These are phyloP conservation scores for Aspergillus ellipticus DNA, from an alignment of 495 filamentous ascomycete genomes.

Conservation along the genomic window DNA sequence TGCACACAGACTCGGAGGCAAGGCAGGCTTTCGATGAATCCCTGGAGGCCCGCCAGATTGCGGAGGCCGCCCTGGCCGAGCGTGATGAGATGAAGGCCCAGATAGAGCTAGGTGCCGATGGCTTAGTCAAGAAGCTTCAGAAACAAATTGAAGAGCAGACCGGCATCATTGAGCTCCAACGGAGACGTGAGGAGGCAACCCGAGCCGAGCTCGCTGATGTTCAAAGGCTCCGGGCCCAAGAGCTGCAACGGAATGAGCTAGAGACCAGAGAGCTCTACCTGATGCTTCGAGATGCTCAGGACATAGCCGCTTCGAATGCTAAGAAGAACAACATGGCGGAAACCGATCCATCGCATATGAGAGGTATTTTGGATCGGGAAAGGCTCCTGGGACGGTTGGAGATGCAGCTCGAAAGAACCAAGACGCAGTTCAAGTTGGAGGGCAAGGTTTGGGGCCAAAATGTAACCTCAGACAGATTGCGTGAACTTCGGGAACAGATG, in stretches of 20 bases:
- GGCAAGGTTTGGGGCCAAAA: slow-evolving; percentile 88
- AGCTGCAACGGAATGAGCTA: slow-evolving; percentile 89
- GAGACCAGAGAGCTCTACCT: slow-evolving; percentile 96
- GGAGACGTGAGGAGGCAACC: slow-evolving; percentile 76
- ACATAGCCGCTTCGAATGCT: slow-evolving; percentile 83
- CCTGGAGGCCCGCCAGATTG: slow-evolving; percentile 80
- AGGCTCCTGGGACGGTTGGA: slow-evolving; percentile 87
- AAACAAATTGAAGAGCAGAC: slow-evolving; percentile 89
- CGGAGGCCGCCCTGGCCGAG: slow-evolving; percentile 92
- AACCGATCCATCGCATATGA: slow-evolving; percentile 71
- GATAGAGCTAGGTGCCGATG: slow-evolving; percentile 88
- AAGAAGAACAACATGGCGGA: slow-evolving; percentile 62
- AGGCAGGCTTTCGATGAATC: slow-evolving; percentile 88
- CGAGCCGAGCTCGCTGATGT: slow-evolving; percentile 87
- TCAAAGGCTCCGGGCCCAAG: slow-evolving; percentile 81
- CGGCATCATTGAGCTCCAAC: slow-evolving; percentile 82
- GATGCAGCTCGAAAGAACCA: slow-evolving; percentile 91
- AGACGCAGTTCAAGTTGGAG: slow-evolving; percentile 97
- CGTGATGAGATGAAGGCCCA: slow-evolving; percentile 94
- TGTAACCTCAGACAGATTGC: slow-evolving; percentile 84
- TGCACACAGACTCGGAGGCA: slow-evolving; percentile 95
- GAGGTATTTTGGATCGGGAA: slow-evolving; percentile 89
- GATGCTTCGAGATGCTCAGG: slow-evolving; percentile 97
- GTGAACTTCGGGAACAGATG: slow-evolving; percentile 93
- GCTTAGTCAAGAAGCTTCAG: slow-evolving; percentile 87